Evolutionary conservation across 768 basidiomycete species (phyloP).

Genomic region (Amanita pallidorosea): DNA sequence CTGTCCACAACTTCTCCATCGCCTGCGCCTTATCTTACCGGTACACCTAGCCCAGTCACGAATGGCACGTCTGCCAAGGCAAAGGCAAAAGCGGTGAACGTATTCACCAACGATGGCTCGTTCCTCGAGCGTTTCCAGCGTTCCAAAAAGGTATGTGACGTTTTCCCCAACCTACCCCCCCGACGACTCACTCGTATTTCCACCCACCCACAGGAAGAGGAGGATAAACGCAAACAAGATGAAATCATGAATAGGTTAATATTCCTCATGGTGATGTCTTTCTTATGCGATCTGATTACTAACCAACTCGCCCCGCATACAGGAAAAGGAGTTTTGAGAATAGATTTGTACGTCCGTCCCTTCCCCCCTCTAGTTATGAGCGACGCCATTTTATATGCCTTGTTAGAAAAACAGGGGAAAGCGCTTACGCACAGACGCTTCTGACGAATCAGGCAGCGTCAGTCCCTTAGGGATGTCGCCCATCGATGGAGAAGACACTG

Average conservation of each 20-base stretch:
- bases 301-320: constrained; percentile 5
- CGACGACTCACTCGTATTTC: not conserved
- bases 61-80: constrained; percentile 22
- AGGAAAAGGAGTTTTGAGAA: constrained; percentile 54
- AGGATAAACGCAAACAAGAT: constrained; percentile 44
- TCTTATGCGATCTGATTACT: constrained; percentile 1
- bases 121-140: constrained; percentile 58
- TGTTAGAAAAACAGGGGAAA: constrained; percentile 48
- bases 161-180: not conserved
- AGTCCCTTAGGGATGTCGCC: not conserved
- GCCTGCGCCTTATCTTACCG: not conserved
- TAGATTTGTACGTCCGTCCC: constrained; percentile 52
- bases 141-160: constrained; percentile 35
- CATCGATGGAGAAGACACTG: not conserved
- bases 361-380: not conserved
- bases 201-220: constrained; percentile 38
- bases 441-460: constrained; percentile 15
- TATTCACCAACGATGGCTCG: constrained; percentile 62
- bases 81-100: constrained; percentile 31
- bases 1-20: not conserved
- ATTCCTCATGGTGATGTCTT: constrained; percentile 4
- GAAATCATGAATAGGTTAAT: constrained; percentile 39
- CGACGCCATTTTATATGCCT: not conserved
- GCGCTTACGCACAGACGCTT: constrained; percentile 33
- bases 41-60: not conserved